Conservation (phyloP, 75 land plant species). For the Cunninghamia lanceolata region DNA sequence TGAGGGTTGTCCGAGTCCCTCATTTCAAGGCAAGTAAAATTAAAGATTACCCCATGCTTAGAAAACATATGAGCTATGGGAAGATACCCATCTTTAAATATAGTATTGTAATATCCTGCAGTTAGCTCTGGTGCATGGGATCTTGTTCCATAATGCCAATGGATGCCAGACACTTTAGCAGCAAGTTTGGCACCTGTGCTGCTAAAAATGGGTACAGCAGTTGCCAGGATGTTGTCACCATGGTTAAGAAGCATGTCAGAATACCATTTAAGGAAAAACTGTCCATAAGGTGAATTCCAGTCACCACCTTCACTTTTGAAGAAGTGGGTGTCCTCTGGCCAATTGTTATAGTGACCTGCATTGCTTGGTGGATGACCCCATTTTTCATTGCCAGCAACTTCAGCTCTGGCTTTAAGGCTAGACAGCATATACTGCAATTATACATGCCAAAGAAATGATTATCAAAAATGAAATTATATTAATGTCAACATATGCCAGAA, state of each 20-base stretch:
- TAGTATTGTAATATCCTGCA: constrained; percentile 26
- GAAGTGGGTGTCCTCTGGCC: constrained; percentile 26
- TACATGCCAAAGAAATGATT: not conserved
- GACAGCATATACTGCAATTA: constrained; percentile 15
- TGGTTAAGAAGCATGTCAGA: constrained; percentile 23
- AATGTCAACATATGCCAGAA: not conserved
- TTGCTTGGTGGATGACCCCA: constrained; percentile 21
- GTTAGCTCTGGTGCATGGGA: constrained; percentile 32
- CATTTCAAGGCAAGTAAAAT: constrained; percentile 33
- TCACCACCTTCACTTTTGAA: constrained; percentile 24
- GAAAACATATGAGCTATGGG: constrained; percentile 28
- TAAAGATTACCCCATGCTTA: constrained; percentile 23
- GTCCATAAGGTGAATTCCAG: constrained; percentile 24
- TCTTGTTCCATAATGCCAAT: constrained; percentile 29
- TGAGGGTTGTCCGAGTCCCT: constrained; percentile 21
- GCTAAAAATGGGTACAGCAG: constrained; percentile 19
- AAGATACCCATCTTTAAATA: constrained; percentile 23
- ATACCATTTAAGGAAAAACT: constrained; percentile 30
- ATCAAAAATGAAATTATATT: too few species aligned
- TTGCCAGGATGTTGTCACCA: constrained; percentile 19
- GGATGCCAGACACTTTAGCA: constrained; percentile 31
- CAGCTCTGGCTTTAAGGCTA: constrained; percentile 9
- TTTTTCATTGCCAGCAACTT: not conserved
- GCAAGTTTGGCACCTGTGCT: constrained; percentile 9
- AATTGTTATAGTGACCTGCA: constrained; percentile 24